phyloP scores from a whole-genome alignment of 2,329 filamentous ascomycete genomes.

The Epicoccum nigrum region DNA sequence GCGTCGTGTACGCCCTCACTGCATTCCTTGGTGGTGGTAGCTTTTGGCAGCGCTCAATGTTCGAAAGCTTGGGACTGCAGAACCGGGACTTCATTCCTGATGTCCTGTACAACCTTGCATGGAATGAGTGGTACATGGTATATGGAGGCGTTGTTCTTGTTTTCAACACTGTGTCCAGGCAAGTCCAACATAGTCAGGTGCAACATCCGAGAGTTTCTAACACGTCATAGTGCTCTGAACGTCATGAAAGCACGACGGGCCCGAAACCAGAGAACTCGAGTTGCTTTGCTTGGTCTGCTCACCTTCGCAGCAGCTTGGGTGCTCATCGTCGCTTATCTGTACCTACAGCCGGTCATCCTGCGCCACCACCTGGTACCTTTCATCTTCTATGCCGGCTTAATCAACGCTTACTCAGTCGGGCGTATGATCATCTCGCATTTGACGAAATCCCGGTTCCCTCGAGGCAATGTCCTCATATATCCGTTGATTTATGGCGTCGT shows the following conservation, averaged over 20 bases:
- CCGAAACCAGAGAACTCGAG: constrained; percentile 72
- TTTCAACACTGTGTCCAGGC: constrained; percentile 80
- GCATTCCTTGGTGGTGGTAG: constrained; percentile 84
- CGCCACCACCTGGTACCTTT: constrained; percentile 87
- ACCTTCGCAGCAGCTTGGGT: constrained; percentile 82
- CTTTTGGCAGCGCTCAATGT: constrained; percentile 89
- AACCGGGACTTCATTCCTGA: constrained; percentile 68
- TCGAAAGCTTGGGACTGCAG: constrained; percentile 72
- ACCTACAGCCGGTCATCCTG: constrained; percentile 83
- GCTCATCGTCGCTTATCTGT: constrained; percentile 78
- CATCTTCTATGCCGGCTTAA: constrained; percentile 81
- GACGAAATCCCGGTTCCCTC: constrained; percentile 85
- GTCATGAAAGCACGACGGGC: constrained; percentile 81
- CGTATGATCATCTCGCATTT: constrained; percentile 96
- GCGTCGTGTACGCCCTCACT: constrained; percentile 81
- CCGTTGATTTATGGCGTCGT: constrained; percentile 79
- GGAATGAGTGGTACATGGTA: constrained; percentile 90
- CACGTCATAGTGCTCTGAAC: constrained; percentile 67
- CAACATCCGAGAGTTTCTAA: constrained; percentile 8
- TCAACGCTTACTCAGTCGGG: constrained; percentile 94
- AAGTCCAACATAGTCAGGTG: constrained; percentile 7
- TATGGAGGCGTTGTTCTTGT: constrained; percentile 83
- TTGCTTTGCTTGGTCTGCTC: constrained; percentile 79
- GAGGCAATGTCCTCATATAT: constrained; percentile 81
- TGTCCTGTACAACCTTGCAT: constrained; percentile 77